These are phyloP conservation scores for Phytophthora hibernalis DNA, from an alignment of 352 stramenopile genomes.

Conservation along the genomic window DNA sequence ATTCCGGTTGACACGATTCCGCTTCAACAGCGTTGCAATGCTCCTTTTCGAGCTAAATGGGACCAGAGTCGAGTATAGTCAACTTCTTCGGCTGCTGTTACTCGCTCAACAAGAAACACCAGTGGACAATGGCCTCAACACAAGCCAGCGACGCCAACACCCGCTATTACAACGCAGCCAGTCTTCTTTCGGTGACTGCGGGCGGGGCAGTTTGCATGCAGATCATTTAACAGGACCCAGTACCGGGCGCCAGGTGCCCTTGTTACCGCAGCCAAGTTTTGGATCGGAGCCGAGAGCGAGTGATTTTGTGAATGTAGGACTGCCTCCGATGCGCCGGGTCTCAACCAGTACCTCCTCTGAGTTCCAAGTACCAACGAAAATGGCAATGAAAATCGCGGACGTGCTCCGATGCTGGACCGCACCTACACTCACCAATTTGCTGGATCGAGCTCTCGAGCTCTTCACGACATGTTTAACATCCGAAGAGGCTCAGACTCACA, in stretches of 20 bases:
- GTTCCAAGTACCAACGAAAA: slow-evolving; percentile 7
- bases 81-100: slow-evolving; percentile 50
- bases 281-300: slow-evolving; percentile 25
- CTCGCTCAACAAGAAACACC: slow-evolving; percentile 29
- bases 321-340: slow-evolving; percentile 14
- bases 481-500: slow-evolving; percentile 15
- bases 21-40: slow-evolving; percentile 68
- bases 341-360: slow-evolving; percentile 18
- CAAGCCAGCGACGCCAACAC: slow-evolving; percentile 21
- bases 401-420: slow-evolving; percentile 21
- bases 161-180: slow-evolving; percentile 30
- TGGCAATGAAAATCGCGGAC: neutral
- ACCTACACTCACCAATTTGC: slow-evolving; percentile 33
- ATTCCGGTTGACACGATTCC: slow-evolving; percentile 58
- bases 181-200: slow-evolving; percentile 10
- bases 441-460: slow-evolving; percentile 31
- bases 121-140: slow-evolving; percentile 1
- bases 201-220: slow-evolving; percentile 1
- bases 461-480: slow-evolving; percentile 44
- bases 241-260: slow-evolving; percentile 23
- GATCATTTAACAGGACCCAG: slow-evolving; percentile 5
- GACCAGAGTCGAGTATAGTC: slow-evolving; percentile 51
- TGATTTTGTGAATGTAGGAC: slow-evolving; percentile 31
- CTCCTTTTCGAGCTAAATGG: slow-evolving; percentile 56
- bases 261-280: slow-evolving; percentile 31